Evolutionary conservation across 768 basidiomycete genomes (phyloP), one percentile per base, ranked within the genome.

Genomic region (Naematelia aurantialba): DNA sequence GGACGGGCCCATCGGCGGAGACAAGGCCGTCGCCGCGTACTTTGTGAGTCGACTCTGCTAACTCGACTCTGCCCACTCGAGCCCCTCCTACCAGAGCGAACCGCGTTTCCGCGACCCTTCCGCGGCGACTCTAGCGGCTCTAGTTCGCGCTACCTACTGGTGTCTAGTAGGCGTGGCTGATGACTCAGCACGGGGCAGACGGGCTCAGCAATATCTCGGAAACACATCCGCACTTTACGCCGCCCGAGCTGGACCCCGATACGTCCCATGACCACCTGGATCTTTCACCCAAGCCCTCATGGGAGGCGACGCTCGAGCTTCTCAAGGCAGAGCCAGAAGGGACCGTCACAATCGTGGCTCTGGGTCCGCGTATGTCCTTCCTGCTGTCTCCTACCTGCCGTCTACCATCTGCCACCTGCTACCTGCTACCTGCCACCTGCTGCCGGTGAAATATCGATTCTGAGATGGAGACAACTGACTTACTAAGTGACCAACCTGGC

Each of bases 401-500:
- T 29, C 25, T 45, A 21, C n/a, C 3, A 22, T 10, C 47, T 14
- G n/a, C n/a, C n/a, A n/a, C n/a, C n/a, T n/a, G n/a, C n/a, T n/a
- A n/a, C n/a, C n/a, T n/a, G n/a, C n/a, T n/a, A n/a, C n/a, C n/a
- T n/a, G n/a, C n/a, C n/a, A n/a, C n/a, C n/a, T n/a, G n/a, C n/a
- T n/a, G n/a, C n/a, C n/a, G n/a, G n/a, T n/a, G n/a, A n/a, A n/a
- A n/a, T n/a, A n/a, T n/a, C n/a, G n/a, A n/a, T n/a, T n/a, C n/a
- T n/a, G n/a, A n/a, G n/a, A n/a, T n/a, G n/a, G n/a, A n/a, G n/a
- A n/a, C n/a, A n/a, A n/a, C n/a, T 21, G 14, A 4, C 21, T 42
- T 88, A 88, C 1, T 87, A 88, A 45, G 81, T 89, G 55, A 93
- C 91, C 11, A 91, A 87, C 67, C 81, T 97, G 29, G 89, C 89